Evolutionary conservation across 1,284 basidiomycete genomes (phyloP), one percentile per base, ranked within the genome.

Genomic region (Testicularia cyperi): DNA sequence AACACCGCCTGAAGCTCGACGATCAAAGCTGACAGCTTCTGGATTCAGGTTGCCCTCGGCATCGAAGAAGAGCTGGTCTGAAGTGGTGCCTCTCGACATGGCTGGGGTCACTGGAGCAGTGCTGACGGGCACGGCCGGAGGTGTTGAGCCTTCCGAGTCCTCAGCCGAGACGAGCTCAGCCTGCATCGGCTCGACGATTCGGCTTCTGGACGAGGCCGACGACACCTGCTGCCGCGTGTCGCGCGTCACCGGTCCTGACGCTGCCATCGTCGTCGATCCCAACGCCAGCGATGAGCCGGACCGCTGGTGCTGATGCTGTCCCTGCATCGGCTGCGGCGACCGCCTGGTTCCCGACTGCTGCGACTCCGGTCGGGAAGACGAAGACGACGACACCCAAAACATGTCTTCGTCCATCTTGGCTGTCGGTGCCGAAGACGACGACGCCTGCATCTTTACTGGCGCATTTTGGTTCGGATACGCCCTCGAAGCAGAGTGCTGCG

Each of bases 121-220:
- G 27, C 27, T 12, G 34, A n/a, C 20, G 5, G 8, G 18, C 0
- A 16, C 37, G 10, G 37, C 44, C n/a, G 45, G 35, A 3, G 49
- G 49, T 14, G 51, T 49, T 3, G 14, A n/a, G 15, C 36, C 51
- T 13, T 41, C 49, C 7, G 46, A 42, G 6, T 44, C 45, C 13
- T 54, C 57, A 21, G 33, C 43, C 18, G 54, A 43, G 5, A 64
- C 33, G 37, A 64, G 42, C 24, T 64, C 61, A 14, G 61, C 61
- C 25, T 54, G 43, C 61, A 64, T 64, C 19, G 61, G 61, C 32
- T 64, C 52, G 1, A 51, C 61, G 15, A 58, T 54, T 15, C 25
- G 38, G 0, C 25, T 45, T 16, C 15, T 38, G 4, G 57, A 61
- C 6, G 41, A 43, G 6, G 38, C 40, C 5, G 40, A 45, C 25